Percentiles rank a stretch among this genome's conserved stretches.
phyloP scores from a whole-genome alignment of 2,329 filamentous ascomycete species.

The Sclerotinia spermophila region DNA sequence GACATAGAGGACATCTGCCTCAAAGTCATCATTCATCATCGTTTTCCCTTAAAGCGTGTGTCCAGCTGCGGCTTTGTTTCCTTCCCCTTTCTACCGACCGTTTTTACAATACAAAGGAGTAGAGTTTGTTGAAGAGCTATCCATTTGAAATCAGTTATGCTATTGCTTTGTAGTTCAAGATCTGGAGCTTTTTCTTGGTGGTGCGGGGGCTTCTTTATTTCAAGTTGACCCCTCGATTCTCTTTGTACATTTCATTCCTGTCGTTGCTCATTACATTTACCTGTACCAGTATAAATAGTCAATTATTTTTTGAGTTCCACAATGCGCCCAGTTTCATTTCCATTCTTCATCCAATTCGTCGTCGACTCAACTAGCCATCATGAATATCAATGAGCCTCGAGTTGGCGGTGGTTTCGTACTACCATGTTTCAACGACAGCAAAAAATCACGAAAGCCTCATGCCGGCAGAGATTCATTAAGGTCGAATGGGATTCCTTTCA shows the following conservation, averaged over 20 bases:
- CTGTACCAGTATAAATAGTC: neutral
- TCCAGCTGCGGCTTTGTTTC: neutral
- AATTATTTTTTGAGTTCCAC: neutral
- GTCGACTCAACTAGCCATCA: slow-evolving; percentile 20
- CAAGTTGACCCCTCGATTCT: neutral
- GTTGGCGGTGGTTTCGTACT: slow-evolving; percentile 25
- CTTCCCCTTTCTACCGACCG: neutral
- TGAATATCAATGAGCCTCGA: slow-evolving; percentile 32
- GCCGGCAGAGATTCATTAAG: slow-evolving; percentile 23
- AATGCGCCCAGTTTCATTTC: neutral
- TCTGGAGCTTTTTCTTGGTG: neutral
- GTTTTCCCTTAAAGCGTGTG: neutral
- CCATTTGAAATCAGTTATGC: neutral
- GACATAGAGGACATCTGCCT: neutral
- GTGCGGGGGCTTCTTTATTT: slow-evolving; percentile 2
- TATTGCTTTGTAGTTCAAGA: neutral
- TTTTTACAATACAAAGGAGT: neutral
- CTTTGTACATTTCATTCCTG: neutral
- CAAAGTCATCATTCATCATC: neutral
- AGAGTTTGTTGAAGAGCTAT: neutral
- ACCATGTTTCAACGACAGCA: slow-evolving; percentile 25
- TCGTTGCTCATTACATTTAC: neutral
- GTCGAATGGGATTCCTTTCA: slow-evolving; percentile 25
- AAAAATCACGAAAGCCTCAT: slow-evolving; percentile 13
- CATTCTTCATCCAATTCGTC: neutral